Conservation (phyloP, 768 basidiomycete genomes). For the Nidularia pulvinata region DNA sequence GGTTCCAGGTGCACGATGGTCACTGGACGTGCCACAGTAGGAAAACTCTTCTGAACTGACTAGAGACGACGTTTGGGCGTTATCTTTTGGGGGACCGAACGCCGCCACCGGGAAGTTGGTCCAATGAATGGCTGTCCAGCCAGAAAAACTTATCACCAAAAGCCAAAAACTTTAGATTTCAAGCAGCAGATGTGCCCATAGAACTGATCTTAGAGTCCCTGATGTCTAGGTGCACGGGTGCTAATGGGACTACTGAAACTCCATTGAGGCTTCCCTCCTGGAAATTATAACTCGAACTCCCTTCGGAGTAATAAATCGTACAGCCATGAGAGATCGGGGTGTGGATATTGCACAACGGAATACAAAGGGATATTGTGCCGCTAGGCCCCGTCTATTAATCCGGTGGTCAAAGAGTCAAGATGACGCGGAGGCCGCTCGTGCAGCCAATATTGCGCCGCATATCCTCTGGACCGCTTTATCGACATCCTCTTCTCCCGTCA, state of each 20-base stretch:
- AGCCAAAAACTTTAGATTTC: conserved; percentile 3
- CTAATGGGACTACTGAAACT: no score
- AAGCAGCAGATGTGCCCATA: not conserved
- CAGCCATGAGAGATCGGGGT: no score
- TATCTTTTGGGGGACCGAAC: not conserved
- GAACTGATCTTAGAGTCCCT: not conserved
- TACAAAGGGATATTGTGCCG: no score
- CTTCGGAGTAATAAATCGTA: no score
- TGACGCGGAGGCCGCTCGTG: conserved; percentile 10
- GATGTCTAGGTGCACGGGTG: no score
- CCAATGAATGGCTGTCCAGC: not conserved
- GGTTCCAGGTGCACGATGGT: no score
- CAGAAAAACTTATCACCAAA: not conserved
- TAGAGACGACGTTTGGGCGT: not conserved
- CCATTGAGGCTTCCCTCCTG: no score
- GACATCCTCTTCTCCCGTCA: conserved; percentile 63
- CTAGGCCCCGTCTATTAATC: no score
- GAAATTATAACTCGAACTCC: no score
- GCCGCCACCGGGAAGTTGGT: not conserved
- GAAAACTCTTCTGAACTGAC: no score
- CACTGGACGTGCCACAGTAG: no score
- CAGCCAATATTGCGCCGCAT: conserved; percentile 30
- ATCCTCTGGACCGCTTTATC: conserved; percentile 74
- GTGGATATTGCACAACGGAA: no score
- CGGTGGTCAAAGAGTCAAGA: not conserved